These are phyloP conservation scores for Rhodomyrtus psidioides DNA, from an alignment of 441 rosid species.

Conservation along the genomic window DNA sequence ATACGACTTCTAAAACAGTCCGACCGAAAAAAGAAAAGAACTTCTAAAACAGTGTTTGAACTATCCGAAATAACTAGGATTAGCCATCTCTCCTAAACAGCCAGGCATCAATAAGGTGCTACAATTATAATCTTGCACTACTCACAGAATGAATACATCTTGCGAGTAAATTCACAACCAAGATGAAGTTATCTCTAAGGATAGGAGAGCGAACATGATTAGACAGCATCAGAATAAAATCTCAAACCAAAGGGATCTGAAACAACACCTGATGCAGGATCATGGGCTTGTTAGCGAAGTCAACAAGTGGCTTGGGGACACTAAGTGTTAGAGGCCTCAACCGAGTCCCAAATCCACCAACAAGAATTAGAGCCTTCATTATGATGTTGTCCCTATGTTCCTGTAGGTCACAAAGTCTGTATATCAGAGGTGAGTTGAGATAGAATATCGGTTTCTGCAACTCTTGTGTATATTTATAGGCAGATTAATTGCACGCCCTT, in stretches of 20 bases:
- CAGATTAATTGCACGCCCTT: not conserved
- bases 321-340: constrained; percentile 96
- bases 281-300: constrained; percentile 97
- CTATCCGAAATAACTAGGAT: not conserved
- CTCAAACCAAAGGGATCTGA: not conserved
- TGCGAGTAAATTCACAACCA: not conserved
- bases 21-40: not conserved
- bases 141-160: not conserved
- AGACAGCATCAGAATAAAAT: not conserved
- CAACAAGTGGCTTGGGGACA: constrained; percentile 95
- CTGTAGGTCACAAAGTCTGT: constrained; percentile 25
- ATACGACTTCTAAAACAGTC: not conserved
- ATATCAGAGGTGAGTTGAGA: not conserved
- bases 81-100: not conserved
- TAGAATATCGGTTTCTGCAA: not conserved
- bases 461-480: not conserved
- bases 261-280: constrained; percentile 82
- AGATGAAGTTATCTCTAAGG: not conserved
- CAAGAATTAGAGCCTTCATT: constrained; percentile 99
- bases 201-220: not conserved
- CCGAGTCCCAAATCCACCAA: constrained; percentile 96
- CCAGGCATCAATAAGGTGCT: not conserved
- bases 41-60: not conserved
- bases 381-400: constrained; percentile 22
- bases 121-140: not conserved